These are phyloP conservation scores for Zygotorulaspora sp. DNA, from an alignment of 805 yeast genomes.

Conservation along the genomic window DNA sequence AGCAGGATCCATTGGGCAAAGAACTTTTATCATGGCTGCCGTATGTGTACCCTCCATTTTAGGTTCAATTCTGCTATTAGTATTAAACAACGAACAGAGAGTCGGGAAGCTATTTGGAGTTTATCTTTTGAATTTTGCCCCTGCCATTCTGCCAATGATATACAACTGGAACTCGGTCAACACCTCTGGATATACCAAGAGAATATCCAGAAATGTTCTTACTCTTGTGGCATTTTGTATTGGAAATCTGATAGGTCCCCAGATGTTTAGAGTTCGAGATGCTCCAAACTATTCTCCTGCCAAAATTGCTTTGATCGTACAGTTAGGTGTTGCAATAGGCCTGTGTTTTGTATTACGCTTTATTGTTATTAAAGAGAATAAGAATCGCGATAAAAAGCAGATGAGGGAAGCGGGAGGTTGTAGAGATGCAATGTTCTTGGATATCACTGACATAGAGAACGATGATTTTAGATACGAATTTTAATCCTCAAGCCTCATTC, in stretches of 20 bases:
- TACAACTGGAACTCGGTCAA: constrained; percentile 12
- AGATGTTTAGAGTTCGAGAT: constrained; percentile 47
- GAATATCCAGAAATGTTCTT: constrained; percentile 43
- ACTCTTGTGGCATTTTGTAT: constrained; percentile 43
- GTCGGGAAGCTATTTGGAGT: constrained; percentile 10
- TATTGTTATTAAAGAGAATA: constrained; percentile 8
- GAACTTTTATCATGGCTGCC: constrained; percentile 3
- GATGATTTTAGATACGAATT: constrained; percentile 7
- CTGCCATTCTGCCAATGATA: constrained; percentile 11
- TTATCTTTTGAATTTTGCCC: constrained; percentile 9
- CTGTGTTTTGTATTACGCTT: constrained; percentile 5
- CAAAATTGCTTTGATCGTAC: constrained; percentile 24
- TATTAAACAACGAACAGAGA: constrained; percentile 1
- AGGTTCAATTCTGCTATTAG: constrained; percentile 1
- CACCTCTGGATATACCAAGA: constrained; percentile 42
- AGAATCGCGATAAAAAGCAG: constrained; percentile 5
- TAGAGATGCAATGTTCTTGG: constrained; percentile 6
- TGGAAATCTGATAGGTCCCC: constrained; percentile 57
- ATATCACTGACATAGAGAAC: constrained; percentile 11
- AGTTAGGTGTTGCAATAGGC: constrained; percentile 5
- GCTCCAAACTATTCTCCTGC: constrained; percentile 45
- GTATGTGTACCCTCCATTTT: constrained; percentile 6
- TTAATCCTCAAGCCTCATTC: no score
- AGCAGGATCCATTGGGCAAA: constrained; percentile 6
- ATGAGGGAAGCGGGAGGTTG: neutral